Evolutionary conservation across 768 basidiomycete species (phyloP), one percentile per base, ranked within the genome.

Genomic region (Leccinum subtestaceum): DNA sequence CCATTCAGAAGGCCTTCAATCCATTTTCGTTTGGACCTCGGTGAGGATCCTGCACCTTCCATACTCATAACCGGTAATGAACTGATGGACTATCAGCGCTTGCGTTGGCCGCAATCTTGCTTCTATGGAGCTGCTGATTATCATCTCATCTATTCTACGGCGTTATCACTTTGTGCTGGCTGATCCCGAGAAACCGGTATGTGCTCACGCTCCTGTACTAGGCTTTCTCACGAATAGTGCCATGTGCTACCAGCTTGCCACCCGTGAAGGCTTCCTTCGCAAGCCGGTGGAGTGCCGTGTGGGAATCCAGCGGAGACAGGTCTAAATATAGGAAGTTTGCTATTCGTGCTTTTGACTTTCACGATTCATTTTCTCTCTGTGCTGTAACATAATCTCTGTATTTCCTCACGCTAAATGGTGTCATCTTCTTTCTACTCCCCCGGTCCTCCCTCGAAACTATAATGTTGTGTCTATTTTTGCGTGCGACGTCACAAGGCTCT

Each of bases 51-150:
- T 29, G 12, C 21, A 2, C 36, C 12, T 43, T 31, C 10, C 13
- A 25, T 36, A 1, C 29, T 12, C 13, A 21, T 34, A 2, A 3
- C 10, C 11, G 13, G 54, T 27, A 12, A 49, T 34, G 57, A 61
- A 50, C 47, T 57, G 51, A 59, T 53, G 38, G 57, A 48, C 8
- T 8, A 15, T 58, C 38, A 89, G 92, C 50, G 88, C 85, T 15
- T 95, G 93, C 69, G 90, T 95, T 19, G 93, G 93, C 9, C 81
- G 87, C 47, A 94, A 95, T 68, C 75, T 93, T 45, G 93, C 93
- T 3, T 83, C 78, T 61, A 77, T 95, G 77, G 91, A 95, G 69
- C 70, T 95, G 21, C 78, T 86, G 67, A 80, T 93, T 55, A 94
- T 96, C 66, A 74, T 93, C 48, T 82, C 89, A n/a, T 90, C 90